Conservation (phyloP, 306 rosid species). For the Cicer arietinum region DNA sequence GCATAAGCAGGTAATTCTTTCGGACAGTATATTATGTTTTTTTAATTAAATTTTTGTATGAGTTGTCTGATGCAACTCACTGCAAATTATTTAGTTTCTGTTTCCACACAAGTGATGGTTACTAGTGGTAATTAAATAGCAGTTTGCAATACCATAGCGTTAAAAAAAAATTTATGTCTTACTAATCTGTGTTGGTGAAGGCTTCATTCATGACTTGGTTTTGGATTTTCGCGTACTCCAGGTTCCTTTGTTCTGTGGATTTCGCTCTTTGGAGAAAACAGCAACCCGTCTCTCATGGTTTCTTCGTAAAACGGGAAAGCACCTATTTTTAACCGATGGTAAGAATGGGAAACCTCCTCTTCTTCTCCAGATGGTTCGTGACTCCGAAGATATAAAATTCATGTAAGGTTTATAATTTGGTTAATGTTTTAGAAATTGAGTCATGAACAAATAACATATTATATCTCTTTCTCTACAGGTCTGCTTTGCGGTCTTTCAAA, state of each 20-base stretch:
- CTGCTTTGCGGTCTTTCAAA: conserved; percentile 84
- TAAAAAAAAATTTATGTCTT: neutral
- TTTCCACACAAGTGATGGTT: neutral
- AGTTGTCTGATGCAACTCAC: conserved; percentile 3
- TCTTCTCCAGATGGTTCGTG: conserved; percentile 79
- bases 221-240: conserved; percentile 46
- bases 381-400: conserved; percentile 72
- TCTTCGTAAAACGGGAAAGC: conserved; percentile 79
- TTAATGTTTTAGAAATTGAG: conserved; percentile 2
- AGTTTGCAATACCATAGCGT: conserved; percentile 5
- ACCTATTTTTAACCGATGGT: conserved; percentile 71
- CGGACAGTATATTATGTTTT: neutral
- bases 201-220: conserved; percentile 41
- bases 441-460: conserved; percentile 19
- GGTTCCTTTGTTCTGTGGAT: conserved; percentile 84
- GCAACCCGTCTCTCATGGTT: conserved; percentile 59
- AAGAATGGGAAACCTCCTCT: conserved; percentile 77
- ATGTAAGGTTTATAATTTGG: conserved; percentile 57
- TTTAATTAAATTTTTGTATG: neutral
- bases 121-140: neutral
- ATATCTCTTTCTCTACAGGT: conserved; percentile 55
- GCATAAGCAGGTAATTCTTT: conserved; percentile 71
- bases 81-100: conserved; percentile 6
- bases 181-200: conserved; percentile 20
- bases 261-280: conserved; percentile 66